Evolutionary conservation across 2,329 filamentous ascomycete species (phyloP), one percentile per base, ranked within the genome.

Genomic region (Talaromyces sp.): DNA sequence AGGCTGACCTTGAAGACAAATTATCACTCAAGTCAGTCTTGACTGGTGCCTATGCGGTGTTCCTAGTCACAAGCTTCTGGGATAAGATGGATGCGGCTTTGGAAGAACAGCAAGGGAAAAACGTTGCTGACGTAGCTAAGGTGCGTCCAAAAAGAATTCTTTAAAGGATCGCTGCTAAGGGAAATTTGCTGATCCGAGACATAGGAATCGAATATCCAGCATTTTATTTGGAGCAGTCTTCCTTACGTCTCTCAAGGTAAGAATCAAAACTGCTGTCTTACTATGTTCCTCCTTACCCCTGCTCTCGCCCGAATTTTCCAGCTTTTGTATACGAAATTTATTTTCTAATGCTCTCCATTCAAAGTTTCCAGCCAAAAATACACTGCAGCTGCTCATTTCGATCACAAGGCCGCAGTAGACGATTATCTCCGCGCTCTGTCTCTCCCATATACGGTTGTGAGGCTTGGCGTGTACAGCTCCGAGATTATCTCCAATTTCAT

Each of bases 341-440:
- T 27, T 19, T 19, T 10, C 43, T 45, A 37, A 41, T 15, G 3
- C 6, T 25, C 9, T 39, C 15, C n/a, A 22, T 43, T 3, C 3
- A 45, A 35, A 69, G 72, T 79, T 50, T 71, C 71, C 1, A 61
- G 66, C 27, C 78, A 78, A 7, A 73, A 71, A 22, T 69, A 78
- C 15, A 72, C 65, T 19, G 67, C 76, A 27, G 76, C 78, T 5
- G 67, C 79, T 68, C 82, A 85, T 69, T 88, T 88, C 67, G 86
- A 88, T 73, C 77, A 73, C 72, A 88, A 88, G 71, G 85, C 85
- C 19, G 74, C 81, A 11, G 80, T 85, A 0, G 85, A 86, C 68
- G 70, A 78, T 22, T 86, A 88, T 71, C 82, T 86, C 56, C 80
- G 82, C 17, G 63, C 70, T 0, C 74, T 83, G 5, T 80, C 79